Evolutionary conservation across 2,329 filamentous ascomycete genomes (phyloP), one percentile per base, ranked within the genome.

Genomic region (Thielaviopsis euricoi): DNA sequence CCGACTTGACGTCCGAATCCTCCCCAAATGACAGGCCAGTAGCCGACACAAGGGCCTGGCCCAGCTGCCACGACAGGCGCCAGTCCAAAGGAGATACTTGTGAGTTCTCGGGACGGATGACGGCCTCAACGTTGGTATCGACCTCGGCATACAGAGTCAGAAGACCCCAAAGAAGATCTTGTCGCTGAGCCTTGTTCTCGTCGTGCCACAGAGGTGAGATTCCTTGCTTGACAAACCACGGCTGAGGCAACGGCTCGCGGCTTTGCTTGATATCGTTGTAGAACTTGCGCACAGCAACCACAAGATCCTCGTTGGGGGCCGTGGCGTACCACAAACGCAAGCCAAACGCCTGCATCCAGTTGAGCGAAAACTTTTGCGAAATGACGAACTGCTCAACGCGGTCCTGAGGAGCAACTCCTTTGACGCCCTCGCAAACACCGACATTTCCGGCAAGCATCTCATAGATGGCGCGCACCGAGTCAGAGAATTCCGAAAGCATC

Each of bases 271-370:
- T 74, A 64, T 95, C 89, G 57, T 83, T 74, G 61, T 82, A 75
- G 69, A 89, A 98, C 26, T 79, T 78, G 50, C 76, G 71, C 4
- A 98, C 83, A 2, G 90, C 90, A 52, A 76, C 74, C 54, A 84
- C 80, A 50, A 96, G 76, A 40, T 82, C 78, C 51, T 89, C 85
- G 46, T 82, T 76, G 37, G 79, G 74, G 2, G 80, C 76, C 48
- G 83, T 86, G 51, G 83, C 84, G 68, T 95, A 98, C 87, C 89
- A 97, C 1, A 98, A 75, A 50, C 90, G 83, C 54, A 98, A 76
- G 12, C 88, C 91, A 69, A 98, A 95, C 0, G 90, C 85, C 66
- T 95, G 90, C 68, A 88, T 84, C 93, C 93, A 98, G 67, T 94
- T 87, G 40, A 98, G 76, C 4, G 82, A 82, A 67, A 96, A 98